Conservation (phyloP, 352 stramenopile genomes). For the Phytophthora syringae region DNA sequence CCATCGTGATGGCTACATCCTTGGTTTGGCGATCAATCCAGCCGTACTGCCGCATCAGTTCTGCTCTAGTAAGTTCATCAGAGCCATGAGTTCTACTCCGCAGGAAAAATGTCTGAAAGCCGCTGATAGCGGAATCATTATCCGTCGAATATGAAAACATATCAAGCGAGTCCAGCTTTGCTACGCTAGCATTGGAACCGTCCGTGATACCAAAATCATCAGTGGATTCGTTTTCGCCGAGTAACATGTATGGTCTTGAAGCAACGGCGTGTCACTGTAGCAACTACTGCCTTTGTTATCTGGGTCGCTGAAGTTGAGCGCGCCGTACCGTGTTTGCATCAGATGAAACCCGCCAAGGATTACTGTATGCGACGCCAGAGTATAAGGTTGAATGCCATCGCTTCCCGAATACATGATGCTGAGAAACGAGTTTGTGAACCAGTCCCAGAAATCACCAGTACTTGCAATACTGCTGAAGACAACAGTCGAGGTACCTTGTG, state of each 20-base stretch:
- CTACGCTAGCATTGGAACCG: constrained; percentile 33
- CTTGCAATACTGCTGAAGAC: constrained; percentile 55
- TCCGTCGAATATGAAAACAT: constrained; percentile 66
- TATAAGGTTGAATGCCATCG: constrained; percentile 50
- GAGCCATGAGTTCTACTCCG: constrained; percentile 45
- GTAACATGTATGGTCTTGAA: constrained; percentile 50
- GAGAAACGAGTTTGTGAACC: constrained; percentile 70
- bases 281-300: constrained; percentile 48
- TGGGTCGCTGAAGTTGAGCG: constrained; percentile 52
- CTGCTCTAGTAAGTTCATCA: constrained; percentile 30
- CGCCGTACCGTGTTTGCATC: constrained; percentile 53
- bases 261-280: constrained; percentile 50
- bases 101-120: constrained; percentile 69
- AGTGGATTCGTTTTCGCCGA: constrained; percentile 40
- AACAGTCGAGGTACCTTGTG: constrained; percentile 38
- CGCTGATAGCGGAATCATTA: constrained; percentile 43
- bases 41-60: constrained; percentile 51
- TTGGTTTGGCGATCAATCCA: constrained; percentile 78
- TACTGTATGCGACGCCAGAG: constrained; percentile 62
- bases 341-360: constrained; percentile 78
- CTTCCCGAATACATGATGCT: constrained; percentile 52
- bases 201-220: constrained; percentile 48
- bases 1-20: constrained; percentile 55
- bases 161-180: constrained; percentile 43
- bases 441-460: constrained; percentile 56